Percentiles rank a stretch among this genome's conserved stretches.
These are phyloP conservation scores for Fonsecaea erecta DNA, from an alignment of 2,329 filamentous ascomycete genomes.

Conservation along the genomic window DNA sequence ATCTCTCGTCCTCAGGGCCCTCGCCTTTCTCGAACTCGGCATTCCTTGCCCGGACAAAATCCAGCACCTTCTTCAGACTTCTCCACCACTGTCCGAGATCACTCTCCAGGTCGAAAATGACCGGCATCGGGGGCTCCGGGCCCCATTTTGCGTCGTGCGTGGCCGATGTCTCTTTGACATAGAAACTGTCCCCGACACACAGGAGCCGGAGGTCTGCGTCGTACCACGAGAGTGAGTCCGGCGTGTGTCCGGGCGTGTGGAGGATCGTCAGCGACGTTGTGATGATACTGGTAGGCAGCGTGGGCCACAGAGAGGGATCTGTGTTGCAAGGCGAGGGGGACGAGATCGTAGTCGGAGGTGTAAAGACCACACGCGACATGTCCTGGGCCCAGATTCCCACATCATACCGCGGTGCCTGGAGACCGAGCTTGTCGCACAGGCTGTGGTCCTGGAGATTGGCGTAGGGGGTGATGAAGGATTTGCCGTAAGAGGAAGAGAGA, in stretches of 20 bases:
- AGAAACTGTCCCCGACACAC: constrained; percentile 37
- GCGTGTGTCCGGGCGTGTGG: constrained; percentile 36
- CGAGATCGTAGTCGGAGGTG: background rate
- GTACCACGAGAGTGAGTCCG: constrained; percentile 37
- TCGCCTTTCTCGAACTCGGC: constrained; percentile 3
- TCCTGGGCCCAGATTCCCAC: constrained; percentile 33
- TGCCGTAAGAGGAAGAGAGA: constrained; percentile 29
- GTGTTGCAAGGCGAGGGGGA: background rate
- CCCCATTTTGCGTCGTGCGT: constrained; percentile 30
- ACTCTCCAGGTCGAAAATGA: constrained; percentile 31
- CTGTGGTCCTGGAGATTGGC: constrained; percentile 34
- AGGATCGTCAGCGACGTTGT: constrained; percentile 26
- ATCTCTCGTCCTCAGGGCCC: background rate
- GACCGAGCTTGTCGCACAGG: constrained; percentile 26
- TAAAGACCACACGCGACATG: constrained; percentile 15
- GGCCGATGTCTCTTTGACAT: constrained; percentile 27
- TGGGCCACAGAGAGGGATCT: background rate
- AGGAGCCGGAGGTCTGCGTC: constrained; percentile 27
- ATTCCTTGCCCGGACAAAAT: constrained; percentile 26
- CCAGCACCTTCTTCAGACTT: constrained; percentile 24
- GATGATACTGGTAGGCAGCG: constrained; percentile 7
- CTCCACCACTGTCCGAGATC: constrained; percentile 26
- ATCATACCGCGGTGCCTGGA: constrained; percentile 31
- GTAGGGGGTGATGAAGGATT: constrained; percentile 32
- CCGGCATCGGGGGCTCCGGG: constrained; percentile 33